Evolutionary conservation across 768 basidiomycete genomes (phyloP).

Genomic region (Calocybe cyanea): DNA sequence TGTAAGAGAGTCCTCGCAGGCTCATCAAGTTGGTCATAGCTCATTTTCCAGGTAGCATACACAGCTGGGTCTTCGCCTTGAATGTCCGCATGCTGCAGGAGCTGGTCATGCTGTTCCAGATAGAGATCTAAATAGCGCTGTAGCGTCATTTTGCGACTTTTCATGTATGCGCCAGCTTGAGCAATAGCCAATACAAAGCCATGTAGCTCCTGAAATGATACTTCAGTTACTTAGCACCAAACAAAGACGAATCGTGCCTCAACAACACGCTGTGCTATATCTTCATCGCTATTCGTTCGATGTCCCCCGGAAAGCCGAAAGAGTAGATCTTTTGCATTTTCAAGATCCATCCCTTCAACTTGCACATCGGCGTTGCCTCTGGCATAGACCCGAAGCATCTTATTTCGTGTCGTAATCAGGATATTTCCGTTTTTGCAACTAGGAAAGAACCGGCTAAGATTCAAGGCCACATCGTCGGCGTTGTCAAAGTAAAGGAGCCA

Average conservation of each 20-base stretch:
- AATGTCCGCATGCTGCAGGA: background rate
- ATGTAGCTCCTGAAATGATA: background rate
- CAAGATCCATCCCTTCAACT: background rate
- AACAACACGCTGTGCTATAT: background rate
- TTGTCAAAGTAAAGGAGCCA: constrained; percentile 6
- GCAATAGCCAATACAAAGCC: too few species aligned
- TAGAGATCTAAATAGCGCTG: background rate
- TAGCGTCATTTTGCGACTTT: background rate
- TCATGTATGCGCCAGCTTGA: too few species aligned
- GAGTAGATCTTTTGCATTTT: background rate
- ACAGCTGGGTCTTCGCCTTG: too few species aligned
- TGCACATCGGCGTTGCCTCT: background rate
- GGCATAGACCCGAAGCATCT: background rate
- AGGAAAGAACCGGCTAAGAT: background rate
- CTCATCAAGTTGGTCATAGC: background rate
- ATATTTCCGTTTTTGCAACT: constrained; percentile 3
- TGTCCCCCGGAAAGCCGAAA: background rate
- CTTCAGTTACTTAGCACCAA: background rate
- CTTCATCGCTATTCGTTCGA: background rate
- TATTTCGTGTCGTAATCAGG: constrained; percentile 6
- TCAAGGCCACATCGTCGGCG: background rate
- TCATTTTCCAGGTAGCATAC: background rate
- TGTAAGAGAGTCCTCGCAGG: background rate
- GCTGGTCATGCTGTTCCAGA: background rate
- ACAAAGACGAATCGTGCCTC: background rate